Evolutionary conservation across 495 filamentous ascomycete species (phyloP).

Genomic region (Tuber umbilicatum): DNA sequence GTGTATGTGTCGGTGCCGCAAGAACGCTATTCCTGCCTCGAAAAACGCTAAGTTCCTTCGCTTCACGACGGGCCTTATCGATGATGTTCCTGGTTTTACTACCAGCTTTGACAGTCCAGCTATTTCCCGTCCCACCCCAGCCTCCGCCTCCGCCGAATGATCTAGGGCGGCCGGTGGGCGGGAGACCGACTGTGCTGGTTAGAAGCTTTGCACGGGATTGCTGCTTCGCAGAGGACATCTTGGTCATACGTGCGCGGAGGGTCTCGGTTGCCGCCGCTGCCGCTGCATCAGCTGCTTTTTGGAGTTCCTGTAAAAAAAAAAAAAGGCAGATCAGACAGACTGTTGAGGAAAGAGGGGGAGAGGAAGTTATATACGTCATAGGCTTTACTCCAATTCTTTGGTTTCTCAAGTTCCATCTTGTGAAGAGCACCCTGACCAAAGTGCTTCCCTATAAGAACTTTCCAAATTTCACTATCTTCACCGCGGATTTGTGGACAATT

Average conservation of each 20-base stretch:
- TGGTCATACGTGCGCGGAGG: constrained; percentile 29
- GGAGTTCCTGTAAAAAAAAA: constrained; percentile 15
- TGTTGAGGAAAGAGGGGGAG: not conserved
- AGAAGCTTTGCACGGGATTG: constrained; percentile 24
- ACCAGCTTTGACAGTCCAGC: constrained; percentile 30
- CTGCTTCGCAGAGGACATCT: constrained; percentile 25
- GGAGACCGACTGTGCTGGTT: constrained; percentile 22
- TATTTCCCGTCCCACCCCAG: constrained; percentile 24
- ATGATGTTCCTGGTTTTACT: constrained; percentile 41
- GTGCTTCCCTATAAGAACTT: constrained; percentile 60
- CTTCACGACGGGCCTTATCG: constrained; percentile 32
- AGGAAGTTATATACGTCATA: constrained; percentile 45
- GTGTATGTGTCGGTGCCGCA: constrained; percentile 26
- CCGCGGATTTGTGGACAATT: constrained; percentile 59
- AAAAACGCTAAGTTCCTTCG: constrained; percentile 35
- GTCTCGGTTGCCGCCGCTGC: constrained; percentile 17
- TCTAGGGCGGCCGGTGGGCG: constrained; percentile 17
- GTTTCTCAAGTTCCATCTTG: constrained; percentile 50
- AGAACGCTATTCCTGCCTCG: constrained; percentile 28
- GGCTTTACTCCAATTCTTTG: constrained; percentile 58
- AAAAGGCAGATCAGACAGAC: not conserved
- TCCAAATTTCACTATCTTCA: constrained; percentile 60
- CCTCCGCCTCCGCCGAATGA: constrained; percentile 23
- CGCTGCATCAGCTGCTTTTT: constrained; percentile 15
- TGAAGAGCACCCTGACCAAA: constrained; percentile 53